Evolutionary conservation across 2,329 filamentous ascomycete genomes (phyloP), one percentile per base, ranked within the genome.

Genomic region (Didymella arachidicola): DNA sequence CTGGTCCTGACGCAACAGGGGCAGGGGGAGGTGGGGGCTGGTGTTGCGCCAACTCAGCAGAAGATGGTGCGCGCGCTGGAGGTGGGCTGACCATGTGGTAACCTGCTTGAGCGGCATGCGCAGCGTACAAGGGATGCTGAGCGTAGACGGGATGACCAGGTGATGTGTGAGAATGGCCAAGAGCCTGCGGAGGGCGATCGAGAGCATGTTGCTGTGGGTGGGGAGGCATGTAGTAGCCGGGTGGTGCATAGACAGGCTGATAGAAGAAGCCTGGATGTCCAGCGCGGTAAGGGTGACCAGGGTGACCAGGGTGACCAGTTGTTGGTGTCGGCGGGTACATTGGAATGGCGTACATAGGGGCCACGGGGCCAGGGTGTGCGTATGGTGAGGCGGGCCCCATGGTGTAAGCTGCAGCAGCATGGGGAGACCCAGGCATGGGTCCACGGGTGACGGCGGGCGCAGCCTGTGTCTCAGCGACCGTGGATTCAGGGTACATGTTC

Each of bases 401-500:
- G 47, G 78, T 79, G 59, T 85, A 77, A 36, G 78, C 80, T n/a
- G 72, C 57, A 27, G 83, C 79, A 7, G 82, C 78, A 71, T 86
- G 87, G 16, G 83, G 81, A 10, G 84, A 85, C 22, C 81, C 82
- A 30, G 81, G 78, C 84, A 88, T 87, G 6, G 86, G 92, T 0
- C 89, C 86, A 65, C 92, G 86, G 12, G 92, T 94, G 38, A 96
- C 86, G 2, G 91, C 89, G 12, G 93, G 92, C 14, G 92, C 88
- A 58, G 89, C 89, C 74, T 89, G 89, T 62, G 89, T 84, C 71
- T 97, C 94, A 72, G 92, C 92, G 67, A 97, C 87, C 44, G 92
- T 96, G 1, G 94, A 96, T 78, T 99, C 95, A 0, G 95, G 95
- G 76, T 99, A 99, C 87, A 98, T 92, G 73, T 93, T 94, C 82